Conservation (phyloP, 2,329 filamentous ascomycete genomes). For the Penicillium sp. region DNA sequence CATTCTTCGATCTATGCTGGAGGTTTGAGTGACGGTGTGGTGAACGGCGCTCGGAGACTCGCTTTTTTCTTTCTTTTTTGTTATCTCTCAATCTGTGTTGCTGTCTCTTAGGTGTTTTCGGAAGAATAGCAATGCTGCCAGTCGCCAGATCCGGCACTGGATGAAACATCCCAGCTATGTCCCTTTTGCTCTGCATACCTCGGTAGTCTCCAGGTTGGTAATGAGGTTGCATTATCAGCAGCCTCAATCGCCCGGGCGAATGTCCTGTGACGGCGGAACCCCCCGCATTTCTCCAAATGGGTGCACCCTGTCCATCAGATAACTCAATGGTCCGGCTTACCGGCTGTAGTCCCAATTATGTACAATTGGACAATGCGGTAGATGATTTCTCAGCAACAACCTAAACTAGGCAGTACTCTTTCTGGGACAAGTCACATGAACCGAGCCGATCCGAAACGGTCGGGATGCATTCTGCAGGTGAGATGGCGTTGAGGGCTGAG, state of each 20-base stretch:
- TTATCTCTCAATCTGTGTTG: background rate
- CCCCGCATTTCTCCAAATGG: background rate
- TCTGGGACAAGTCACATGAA: constrained; percentile 15
- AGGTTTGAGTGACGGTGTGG: constrained; percentile 15
- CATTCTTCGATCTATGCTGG: constrained; percentile 40
- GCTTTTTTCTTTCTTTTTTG: background rate
- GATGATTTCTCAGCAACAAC: constrained; percentile 2
- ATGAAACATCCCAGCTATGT: background rate
- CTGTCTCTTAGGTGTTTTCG: background rate
- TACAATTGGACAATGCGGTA: background rate
- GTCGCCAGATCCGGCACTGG: background rate
- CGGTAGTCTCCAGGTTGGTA: background rate
- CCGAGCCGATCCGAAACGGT: constrained; percentile 16
- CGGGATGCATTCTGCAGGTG: constrained; percentile 16
- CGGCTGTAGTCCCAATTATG: background rate
- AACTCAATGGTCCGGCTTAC: background rate
- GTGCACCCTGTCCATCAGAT: background rate
- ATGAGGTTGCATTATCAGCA: background rate
- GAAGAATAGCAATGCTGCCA: constrained; percentile 4
- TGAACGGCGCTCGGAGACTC: background rate
- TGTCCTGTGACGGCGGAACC: background rate
- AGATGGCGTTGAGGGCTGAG: background rate
- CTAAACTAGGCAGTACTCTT: constrained; percentile 2
- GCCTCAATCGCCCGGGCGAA: background rate
- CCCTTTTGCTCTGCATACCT: background rate